Evolutionary conservation across 2,329 filamentous ascomycete genomes (phyloP).

Genomic region (Cladosporium velox): DNA sequence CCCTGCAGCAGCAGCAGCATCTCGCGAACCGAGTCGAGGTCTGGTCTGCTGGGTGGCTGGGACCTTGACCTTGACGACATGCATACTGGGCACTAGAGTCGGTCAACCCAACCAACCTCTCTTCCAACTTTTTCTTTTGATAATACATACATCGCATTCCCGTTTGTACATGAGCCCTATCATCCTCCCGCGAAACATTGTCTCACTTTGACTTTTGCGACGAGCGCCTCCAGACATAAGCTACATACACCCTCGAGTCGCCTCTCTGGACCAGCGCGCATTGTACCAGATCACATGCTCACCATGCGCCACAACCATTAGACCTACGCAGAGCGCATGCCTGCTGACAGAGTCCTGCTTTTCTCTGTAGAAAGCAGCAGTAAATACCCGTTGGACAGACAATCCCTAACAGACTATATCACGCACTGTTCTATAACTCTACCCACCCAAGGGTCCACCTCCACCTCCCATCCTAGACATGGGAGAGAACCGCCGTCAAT

Average conservation of each 20-base stretch:
- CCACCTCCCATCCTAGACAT: conserved; percentile 15
- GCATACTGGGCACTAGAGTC: not conserved
- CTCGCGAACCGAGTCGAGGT: not conserved
- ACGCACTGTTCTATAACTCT: not conserved
- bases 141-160: not conserved
- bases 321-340: not conserved
- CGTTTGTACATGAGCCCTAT: not conserved
- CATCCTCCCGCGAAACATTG: conserved; percentile 4
- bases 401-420: not conserved
- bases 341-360: not conserved
- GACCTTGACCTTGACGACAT: not conserved
- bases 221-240: not conserved
- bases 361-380: not conserved
- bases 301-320: not conserved
- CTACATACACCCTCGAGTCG: not conserved
- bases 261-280: not conserved
- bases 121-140: not conserved
- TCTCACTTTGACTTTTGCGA: not conserved
- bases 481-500: conserved; percentile 32
- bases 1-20: not conserved
- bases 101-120: not conserved
- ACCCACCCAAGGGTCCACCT: not conserved
- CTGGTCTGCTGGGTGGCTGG: not conserved
- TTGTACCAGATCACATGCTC: not conserved
- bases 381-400: not conserved